These are phyloP conservation scores for Peronosclerospora sorghi DNA, from an alignment of 352 stramenopile species.

Conservation along the genomic window DNA sequence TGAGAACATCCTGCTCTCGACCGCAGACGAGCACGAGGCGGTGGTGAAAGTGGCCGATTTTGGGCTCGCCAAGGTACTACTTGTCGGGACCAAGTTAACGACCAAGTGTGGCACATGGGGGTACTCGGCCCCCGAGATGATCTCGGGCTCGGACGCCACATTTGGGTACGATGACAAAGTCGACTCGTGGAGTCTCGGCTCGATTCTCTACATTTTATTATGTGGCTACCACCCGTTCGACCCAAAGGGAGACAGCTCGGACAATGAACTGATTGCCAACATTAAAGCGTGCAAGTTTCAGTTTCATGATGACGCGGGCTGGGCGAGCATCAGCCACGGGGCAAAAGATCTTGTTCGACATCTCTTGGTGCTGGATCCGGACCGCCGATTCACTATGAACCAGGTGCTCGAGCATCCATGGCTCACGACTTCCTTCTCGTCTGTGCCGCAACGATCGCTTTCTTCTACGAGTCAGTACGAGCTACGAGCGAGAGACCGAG, in stretches of 20 bases:
- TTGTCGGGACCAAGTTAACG: slow-evolving; percentile 54
- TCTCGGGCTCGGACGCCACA: slow-evolving; percentile 48
- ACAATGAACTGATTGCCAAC: slow-evolving; percentile 75
- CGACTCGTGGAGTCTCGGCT: slow-evolving; percentile 81
- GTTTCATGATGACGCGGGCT: slow-evolving; percentile 61
- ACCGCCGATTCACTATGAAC: slow-evolving; percentile 48
- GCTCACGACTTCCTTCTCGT: slow-evolving; percentile 24
- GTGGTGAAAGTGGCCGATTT: slow-evolving; percentile 78
- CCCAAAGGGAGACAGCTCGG: slow-evolving; percentile 50
- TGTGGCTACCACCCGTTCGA: slow-evolving; percentile 82
- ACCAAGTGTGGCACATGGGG: slow-evolving; percentile 78
- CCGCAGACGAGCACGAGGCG: slow-evolving; percentile 38
- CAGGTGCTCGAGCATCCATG: slow-evolving; percentile 66
- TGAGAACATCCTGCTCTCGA: slow-evolving; percentile 77
- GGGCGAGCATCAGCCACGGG: slow-evolving; percentile 43
- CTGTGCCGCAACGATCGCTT: slow-evolving; percentile 27
- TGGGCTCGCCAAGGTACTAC: slow-evolving; percentile 76
- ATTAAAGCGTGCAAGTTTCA: slow-evolving; percentile 71
- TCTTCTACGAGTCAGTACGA: slow-evolving; percentile 64
- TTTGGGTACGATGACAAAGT: slow-evolving; percentile 81
- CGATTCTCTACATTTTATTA: slow-evolving; percentile 80
- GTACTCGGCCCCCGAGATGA: slow-evolving; percentile 80
- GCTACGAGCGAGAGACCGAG: too few species aligned
- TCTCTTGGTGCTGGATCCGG: slow-evolving; percentile 64
- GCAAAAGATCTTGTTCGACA: slow-evolving; percentile 71